A percentile compares a stretch with the other conserved stretches of the same genome.
These are phyloP conservation scores for Gnomoniopsis smithogilvyi DNA, from an alignment of 2,329 filamentous ascomycete species.

Conservation along the genomic window DNA sequence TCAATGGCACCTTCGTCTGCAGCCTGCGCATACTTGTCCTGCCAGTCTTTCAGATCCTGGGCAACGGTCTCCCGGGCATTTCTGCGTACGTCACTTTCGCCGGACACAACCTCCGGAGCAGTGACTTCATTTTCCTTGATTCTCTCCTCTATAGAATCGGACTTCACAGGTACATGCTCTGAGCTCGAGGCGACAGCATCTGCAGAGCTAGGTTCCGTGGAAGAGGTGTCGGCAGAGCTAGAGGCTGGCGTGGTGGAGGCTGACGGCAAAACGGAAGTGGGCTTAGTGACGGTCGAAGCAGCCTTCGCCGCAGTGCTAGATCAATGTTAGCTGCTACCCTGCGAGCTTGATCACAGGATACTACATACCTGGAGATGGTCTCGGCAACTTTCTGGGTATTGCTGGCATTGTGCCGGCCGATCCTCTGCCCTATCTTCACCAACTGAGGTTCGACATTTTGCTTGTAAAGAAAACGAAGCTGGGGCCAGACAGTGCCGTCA, in stretches of 20 bases:
- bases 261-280: slow-evolving; percentile 22
- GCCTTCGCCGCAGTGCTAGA: slow-evolving; percentile 26
- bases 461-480: slow-evolving; percentile 74
- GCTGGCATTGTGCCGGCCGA: slow-evolving; percentile 69
- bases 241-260: slow-evolving; percentile 24
- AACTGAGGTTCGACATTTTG: slow-evolving; percentile 96
- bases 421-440: slow-evolving; percentile 82
- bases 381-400: slow-evolving; percentile 29
- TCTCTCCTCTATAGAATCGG: slow-evolving; percentile 21
- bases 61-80: slow-evolving; percentile 65
- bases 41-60: slow-evolving; percentile 79
- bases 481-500: slow-evolving; percentile 76
- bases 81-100: slow-evolving; percentile 53
- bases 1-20: slow-evolving; percentile 75
- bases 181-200: slow-evolving; percentile 18
- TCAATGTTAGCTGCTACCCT: not conserved
- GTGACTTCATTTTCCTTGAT: slow-evolving; percentile 31
- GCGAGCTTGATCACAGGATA: not conserved
- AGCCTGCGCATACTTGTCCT: slow-evolving; percentile 80
- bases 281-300: slow-evolving; percentile 36
- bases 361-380: slow-evolving; percentile 24
- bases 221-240: slow-evolving; percentile 2
- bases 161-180: slow-evolving; percentile 22
- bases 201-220: slow-evolving; percentile 19
- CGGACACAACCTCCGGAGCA: slow-evolving; percentile 40